Evolutionary conservation across 2,329 filamentous ascomycete species (phyloP).

Genomic region (Alternaria angustiovoidea): DNA sequence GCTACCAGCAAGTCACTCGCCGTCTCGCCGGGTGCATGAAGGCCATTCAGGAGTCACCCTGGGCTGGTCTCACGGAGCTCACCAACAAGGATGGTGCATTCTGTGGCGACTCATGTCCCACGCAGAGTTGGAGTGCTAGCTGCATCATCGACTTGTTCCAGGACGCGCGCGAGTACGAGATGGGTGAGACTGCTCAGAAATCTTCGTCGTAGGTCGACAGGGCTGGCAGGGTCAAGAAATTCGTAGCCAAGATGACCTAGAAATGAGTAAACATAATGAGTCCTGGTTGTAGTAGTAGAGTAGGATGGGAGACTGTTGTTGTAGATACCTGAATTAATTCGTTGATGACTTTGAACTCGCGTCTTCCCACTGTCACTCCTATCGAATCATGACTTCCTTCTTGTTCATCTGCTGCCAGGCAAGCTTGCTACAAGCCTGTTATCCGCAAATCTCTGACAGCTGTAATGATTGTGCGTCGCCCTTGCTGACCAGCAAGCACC

Average conservation of each 20-base stretch:
- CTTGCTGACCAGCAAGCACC: neutral
- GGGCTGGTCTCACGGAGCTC: slow-evolving; percentile 91
- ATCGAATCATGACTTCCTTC: neutral
- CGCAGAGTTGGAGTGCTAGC: slow-evolving; percentile 94
- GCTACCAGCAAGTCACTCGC: slow-evolving; percentile 92
- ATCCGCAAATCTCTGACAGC: neutral
- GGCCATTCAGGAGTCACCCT: slow-evolving; percentile 79
- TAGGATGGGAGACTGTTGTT: neutral
- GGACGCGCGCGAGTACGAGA: slow-evolving; percentile 68
- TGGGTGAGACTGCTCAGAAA: neutral
- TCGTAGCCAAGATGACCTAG: neutral
- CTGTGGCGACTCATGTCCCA: slow-evolving; percentile 92
- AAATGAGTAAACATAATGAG: neutral
- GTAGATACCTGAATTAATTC: slow-evolving; percentile 1
- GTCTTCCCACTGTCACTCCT: neutral
- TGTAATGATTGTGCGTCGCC: neutral
- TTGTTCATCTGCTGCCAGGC: neutral
- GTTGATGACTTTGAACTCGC: neutral
- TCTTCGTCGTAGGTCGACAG: neutral
- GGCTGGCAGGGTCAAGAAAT: slow-evolving; percentile 2
- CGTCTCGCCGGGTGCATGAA: slow-evolving; percentile 84
- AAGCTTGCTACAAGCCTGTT: neutral
- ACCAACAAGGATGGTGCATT: slow-evolving; percentile 87
- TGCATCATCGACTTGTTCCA: slow-evolving; percentile 97
- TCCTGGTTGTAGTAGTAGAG: neutral